Base-by-base conservation (phyloP, 306 rosid species). In the Sesbania bispinosa region DNA sequence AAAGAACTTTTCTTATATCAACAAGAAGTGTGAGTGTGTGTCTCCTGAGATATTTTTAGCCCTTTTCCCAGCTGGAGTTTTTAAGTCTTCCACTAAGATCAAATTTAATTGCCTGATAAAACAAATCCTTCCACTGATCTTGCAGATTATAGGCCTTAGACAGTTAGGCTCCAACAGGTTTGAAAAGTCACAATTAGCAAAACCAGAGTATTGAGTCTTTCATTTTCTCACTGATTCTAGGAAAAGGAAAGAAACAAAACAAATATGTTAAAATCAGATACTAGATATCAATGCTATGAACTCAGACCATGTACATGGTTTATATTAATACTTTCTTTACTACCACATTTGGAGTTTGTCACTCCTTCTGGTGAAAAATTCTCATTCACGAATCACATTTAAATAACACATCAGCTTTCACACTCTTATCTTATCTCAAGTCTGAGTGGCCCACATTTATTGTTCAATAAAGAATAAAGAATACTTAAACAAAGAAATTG, bases 371-470 rank as follows among this genome's bases (percentile, higher is more conserved):
- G 35, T 14, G 43, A 13, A 10, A 66, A 53, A 10, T 36, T 39
- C 69, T 33, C 61, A 60, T 75, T 60, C 38, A 71, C 68, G 15
- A 63, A 71, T 67, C 33, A 68, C 52, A 13, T 15, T 30, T 41
- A 2, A 8, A 29, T 29, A 32, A 4, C 76, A 35, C 71, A 75
- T 58, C 62, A 45, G 39, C 81, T 27, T 41, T 50, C 48, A 52
- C 30, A 18, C 10, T 24, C 78, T 57, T 50, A 63, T 62, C 77
- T 11, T n/a, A n/a, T n/a, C n/a, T n/a, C n/a, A 14, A 62, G 26
- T 7, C n/a, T 15, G 13, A 62, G 61, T 58, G 67, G 52, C 69
- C 52, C 76, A 50, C 27, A 60, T 21, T 21, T 38, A 29, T 29
- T n/a, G n/a, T n/a, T n/a, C n/a, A n/a, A n/a, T n/a, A n/a, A n/a